phyloP scores from a whole-genome alignment of 208 protist genomes.

The Trypanosoma platydactyli region DNA sequence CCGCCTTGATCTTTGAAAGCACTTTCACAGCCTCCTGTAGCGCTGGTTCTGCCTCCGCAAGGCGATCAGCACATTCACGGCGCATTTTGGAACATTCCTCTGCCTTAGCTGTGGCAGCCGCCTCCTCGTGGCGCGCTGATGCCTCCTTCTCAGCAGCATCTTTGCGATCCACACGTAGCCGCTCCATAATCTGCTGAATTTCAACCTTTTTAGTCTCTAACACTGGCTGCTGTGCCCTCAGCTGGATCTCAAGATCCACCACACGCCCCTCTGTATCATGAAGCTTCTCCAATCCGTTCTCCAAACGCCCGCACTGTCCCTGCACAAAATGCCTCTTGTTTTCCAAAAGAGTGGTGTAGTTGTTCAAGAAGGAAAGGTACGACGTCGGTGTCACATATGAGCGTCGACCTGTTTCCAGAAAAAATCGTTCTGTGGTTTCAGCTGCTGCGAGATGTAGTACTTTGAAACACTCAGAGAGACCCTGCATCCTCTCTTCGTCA shows the following conservation, averaged over 20 bases:
- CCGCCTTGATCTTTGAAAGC: conserved; percentile 95
- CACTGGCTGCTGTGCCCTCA: conserved; percentile 95
- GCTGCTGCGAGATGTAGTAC: conserved; percentile 91
- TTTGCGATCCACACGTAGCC: conserved; percentile 89
- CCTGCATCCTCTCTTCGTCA: conserved; percentile 26
- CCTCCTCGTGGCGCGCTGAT: conserved; percentile 90
- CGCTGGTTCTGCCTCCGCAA: conserved; percentile 96
- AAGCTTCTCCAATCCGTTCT: conserved; percentile 96
- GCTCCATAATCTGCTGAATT: conserved; percentile 93
- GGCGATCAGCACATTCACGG: conserved; percentile 81
- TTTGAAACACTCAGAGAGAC: conserved; percentile 88
- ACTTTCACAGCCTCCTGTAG: conserved; percentile 92
- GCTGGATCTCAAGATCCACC: conserved; percentile 90
- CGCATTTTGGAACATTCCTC: conserved; percentile 94
- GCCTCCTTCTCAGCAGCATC: conserved; percentile 90
- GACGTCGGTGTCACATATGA: conserved; percentile 98
- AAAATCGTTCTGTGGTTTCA: conserved; percentile 88
- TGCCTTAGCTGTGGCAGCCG: conserved; percentile 91
- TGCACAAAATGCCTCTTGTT: conserved; percentile 83
- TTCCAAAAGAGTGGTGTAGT: conserved; percentile 86
- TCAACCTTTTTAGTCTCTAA: conserved; percentile 92
- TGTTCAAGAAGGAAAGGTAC: conserved; percentile 95
- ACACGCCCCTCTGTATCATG: conserved; percentile 92
- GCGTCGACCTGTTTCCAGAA: conserved; percentile 87
- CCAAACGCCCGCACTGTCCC: conserved; percentile 83